Evolutionary conservation across 345 rosid genomes (phyloP).

Genomic region (Eucalyptus fibrosa): DNA sequence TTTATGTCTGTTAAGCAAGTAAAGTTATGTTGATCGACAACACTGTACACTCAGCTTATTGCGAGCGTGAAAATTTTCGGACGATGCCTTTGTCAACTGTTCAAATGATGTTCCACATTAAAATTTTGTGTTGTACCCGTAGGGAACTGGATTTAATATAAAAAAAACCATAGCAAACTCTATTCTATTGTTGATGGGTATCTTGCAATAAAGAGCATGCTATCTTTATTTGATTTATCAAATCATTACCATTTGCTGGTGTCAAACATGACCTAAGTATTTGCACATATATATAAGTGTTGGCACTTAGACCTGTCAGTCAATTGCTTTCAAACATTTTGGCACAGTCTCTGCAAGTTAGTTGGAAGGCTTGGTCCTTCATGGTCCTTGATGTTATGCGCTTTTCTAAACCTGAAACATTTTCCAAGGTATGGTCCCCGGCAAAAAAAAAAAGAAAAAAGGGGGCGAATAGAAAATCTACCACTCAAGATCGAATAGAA

Average conservation of each 20-base stretch:
- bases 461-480: neutral
- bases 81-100: too few relatives aligned
- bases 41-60: too few relatives aligned
- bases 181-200: neutral
- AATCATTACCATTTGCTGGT: neutral
- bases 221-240: neutral
- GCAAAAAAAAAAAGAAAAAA: neutral
- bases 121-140: too few relatives aligned
- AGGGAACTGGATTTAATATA: too few relatives aligned
- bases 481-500: neutral
- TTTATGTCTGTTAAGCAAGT: too few relatives aligned
- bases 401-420: neutral
- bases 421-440: neutral
- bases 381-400: neutral
- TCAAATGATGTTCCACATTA: too few relatives aligned
- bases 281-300: neutral
- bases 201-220: neutral
- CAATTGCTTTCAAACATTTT: neutral
- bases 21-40: too few relatives aligned
- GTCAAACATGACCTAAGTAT: neutral
- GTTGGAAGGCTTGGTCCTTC: neutral
- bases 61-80: too few relatives aligned
- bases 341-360: neutral
- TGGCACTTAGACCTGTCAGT: neutral
- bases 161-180: neutral